Percentiles rank a stretch among this genome's conserved stretches.
phyloP scores from a whole-genome alignment of 306 rosid genomes.

The Prunus davidiana region DNA sequence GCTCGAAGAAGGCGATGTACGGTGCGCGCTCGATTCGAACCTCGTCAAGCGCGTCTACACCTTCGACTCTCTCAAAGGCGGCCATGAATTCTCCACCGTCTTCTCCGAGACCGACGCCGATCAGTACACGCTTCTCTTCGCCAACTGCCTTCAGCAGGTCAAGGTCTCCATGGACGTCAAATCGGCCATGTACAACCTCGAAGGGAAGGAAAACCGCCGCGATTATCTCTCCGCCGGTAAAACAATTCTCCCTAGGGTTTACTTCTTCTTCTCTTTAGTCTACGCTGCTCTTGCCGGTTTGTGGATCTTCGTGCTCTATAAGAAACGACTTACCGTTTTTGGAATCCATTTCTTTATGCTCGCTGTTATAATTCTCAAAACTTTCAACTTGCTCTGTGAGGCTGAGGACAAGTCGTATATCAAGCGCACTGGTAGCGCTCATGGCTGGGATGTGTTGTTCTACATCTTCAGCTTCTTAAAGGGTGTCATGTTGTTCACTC shows the following conservation, averaged over 20 bases:
- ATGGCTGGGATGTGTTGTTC: slow-evolving; percentile 93
- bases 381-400: slow-evolving; percentile 74
- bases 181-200: slow-evolving; percentile 86
- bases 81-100: slow-evolving; percentile 9
- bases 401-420: slow-evolving; percentile 90
- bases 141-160: slow-evolving; percentile 55
- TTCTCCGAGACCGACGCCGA: slow-evolving; percentile 62
- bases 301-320: slow-evolving; percentile 69
- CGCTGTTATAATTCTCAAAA: slow-evolving; percentile 69
- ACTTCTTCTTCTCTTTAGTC: slow-evolving; percentile 54
- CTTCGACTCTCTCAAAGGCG: slow-evolving; percentile 41
- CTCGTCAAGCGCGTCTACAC: slow-evolving; percentile 58
- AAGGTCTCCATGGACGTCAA: slow-evolving; percentile 63
- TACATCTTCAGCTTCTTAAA: slow-evolving; percentile 86
- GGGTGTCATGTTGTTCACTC: slow-evolving; percentile 77
- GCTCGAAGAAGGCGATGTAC: slow-evolving; percentile 59
- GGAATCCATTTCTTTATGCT: slow-evolving; percentile 92
- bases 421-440: slow-evolving; percentile 84
- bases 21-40: slow-evolving; percentile 63
- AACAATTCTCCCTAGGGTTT: slow-evolving; percentile 73
- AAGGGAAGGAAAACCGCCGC: slow-evolving; percentile 50
- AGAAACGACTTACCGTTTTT: slow-evolving; percentile 73
- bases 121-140: slow-evolving; percentile 82
- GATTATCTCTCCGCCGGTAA: slow-evolving; percentile 86
- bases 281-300: slow-evolving; percentile 51